Conservation (phyloP, 768 basidiomycete genomes). For the Lepiota brunneoincarnata region DNA sequence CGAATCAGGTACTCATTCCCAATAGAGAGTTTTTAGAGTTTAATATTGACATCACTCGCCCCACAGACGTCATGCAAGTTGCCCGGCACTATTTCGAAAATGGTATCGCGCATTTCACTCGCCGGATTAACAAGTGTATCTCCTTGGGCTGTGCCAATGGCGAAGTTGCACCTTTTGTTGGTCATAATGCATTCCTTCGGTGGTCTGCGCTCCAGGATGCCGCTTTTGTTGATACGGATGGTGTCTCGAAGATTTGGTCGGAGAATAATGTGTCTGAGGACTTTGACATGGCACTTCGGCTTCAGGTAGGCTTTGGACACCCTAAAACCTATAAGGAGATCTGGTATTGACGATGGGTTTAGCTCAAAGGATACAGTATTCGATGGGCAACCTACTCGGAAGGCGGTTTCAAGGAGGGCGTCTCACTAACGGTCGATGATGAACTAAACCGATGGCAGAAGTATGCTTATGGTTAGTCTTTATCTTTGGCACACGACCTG, state of each 20-base stretch:
- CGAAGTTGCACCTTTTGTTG: constrained; percentile 81
- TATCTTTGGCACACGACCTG: not conserved
- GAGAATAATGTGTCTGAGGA: constrained; percentile 82
- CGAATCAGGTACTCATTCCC: constrained; percentile 55
- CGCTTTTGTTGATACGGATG: constrained; percentile 63
- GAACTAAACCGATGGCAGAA: constrained; percentile 94
- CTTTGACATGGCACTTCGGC: constrained; percentile 75
- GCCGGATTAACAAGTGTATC: constrained; percentile 81
- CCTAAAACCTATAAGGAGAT: not conserved
- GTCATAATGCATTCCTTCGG: constrained; percentile 86
- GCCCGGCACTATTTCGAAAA: constrained; percentile 90
- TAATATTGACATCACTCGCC: constrained; percentile 5
- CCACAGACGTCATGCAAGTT: constrained; percentile 82
- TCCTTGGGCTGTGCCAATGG: constrained; percentile 80
- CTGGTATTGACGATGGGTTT: not conserved
- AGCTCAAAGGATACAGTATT: constrained; percentile 68
- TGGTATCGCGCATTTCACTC: constrained; percentile 85
- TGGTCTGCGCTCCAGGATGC: constrained; percentile 91
- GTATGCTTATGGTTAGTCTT: constrained; percentile 62
- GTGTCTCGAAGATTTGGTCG: constrained; percentile 74
- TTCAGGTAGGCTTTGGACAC: constrained; percentile 35
- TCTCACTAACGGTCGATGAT: constrained; percentile 85
- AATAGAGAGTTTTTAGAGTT: not conserved
- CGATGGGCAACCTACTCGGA: constrained; percentile 86
- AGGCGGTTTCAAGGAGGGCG: constrained; percentile 89